Evolutionary conservation across 768 basidiomycete species (phyloP).

Genomic region (Lentinula sp.): DNA sequence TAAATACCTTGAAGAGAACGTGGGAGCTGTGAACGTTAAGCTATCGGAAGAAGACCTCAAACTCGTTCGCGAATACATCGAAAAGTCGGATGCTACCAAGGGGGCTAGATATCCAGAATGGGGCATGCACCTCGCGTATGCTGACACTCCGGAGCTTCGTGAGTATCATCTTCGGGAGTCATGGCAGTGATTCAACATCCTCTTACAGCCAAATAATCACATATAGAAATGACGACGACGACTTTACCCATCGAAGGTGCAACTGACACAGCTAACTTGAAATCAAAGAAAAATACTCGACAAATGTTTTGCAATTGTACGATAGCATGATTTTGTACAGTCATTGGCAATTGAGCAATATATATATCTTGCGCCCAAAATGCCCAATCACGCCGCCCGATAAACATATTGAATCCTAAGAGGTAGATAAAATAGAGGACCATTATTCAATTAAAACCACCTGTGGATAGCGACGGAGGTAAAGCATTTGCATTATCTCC

Average conservation of each 20-base stretch:
- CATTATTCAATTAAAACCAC: slow-evolving; percentile 30
- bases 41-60: slow-evolving; percentile 22
- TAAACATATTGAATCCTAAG: too few species aligned
- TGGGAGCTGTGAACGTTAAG: slow-evolving; percentile 20
- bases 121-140: not conserved
- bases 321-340: not conserved
- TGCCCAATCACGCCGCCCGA: too few species aligned
- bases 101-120: not conserved
- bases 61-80: slow-evolving; percentile 16
- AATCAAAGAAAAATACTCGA: not conserved
- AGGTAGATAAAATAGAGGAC: not conserved
- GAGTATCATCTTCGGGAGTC: not conserved
- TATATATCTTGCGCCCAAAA: not conserved
- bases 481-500: slow-evolving; percentile 38
- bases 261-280: not conserved
- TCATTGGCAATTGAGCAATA: not conserved
- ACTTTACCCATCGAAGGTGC: not conserved
- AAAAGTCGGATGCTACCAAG: not conserved
- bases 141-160: not conserved
- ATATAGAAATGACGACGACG: not conserved
- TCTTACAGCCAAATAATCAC: not conserved
- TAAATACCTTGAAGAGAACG: slow-evolving; percentile 35
- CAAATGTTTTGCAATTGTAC: not conserved
- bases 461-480: slow-evolving; percentile 62
- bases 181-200: not conserved